Conservation (phyloP, 2,329 filamentous ascomycete genomes). For the Meredithiella fracta region DNA sequence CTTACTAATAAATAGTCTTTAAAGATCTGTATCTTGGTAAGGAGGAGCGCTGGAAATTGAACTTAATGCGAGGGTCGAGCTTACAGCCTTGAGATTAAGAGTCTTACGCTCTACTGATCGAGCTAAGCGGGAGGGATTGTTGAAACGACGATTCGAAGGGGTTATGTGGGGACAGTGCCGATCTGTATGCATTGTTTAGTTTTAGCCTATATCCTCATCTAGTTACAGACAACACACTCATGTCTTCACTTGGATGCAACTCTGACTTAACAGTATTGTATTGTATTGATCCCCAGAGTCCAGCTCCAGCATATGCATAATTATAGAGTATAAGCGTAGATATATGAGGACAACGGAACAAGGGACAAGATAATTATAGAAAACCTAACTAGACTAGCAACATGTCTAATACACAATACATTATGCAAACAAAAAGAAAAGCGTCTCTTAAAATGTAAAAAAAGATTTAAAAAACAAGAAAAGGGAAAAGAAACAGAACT, state of each 20-base stretch:
- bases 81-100: neutral
- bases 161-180: too few species aligned
- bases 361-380: too few species aligned
- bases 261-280: neutral
- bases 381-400: neutral
- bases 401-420: neutral
- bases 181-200: too few species aligned
- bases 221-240: too few species aligned
- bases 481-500: slow-evolving; percentile 13
- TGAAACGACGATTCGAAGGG: too few species aligned
- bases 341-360: too few species aligned
- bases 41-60: neutral
- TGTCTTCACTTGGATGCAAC: neutral
- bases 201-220: too few species aligned
- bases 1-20: too few species aligned
- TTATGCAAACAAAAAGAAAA: neutral
- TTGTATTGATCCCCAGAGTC: neutral
- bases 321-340: slow-evolving; percentile 1
- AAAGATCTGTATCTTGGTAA: neutral
- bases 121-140: too few species aligned
- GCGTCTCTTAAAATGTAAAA: slow-evolving; percentile 1
- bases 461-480: slow-evolving; percentile 12
- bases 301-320: neutral
- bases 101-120: too few species aligned
- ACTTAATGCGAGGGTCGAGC: neutral